Base-by-base conservation (phyloP, 73 alveolate species). In the Strombidium stylifer region DNA sequence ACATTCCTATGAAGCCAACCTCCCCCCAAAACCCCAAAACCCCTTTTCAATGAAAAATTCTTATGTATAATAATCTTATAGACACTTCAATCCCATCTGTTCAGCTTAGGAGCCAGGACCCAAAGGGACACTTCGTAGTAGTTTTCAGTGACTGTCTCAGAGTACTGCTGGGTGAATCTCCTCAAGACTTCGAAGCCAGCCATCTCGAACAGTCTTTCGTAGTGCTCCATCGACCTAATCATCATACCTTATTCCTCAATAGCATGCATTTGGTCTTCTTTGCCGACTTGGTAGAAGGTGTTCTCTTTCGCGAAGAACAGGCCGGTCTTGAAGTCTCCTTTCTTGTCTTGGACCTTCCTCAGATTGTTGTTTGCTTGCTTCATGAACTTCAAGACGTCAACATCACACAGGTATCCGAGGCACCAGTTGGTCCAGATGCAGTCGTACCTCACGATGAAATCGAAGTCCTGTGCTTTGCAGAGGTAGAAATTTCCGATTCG, bases 391-490 rank as follows among this genome's bases (percentile, higher is more conserved):
- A 84, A 28, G n/a, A 68, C 37, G 42, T 86, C 96, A 0, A 76
- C 83, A 69, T 86, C 93, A 40, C 85, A 74, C 23, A 86, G 60
- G 32, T 86, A 53, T 37, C 74, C 37, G n/a, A 73, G 56, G 15
- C 76, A 86, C 96, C 96, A 86, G 56, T 86, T 60, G 23, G 84
- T 34, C 93, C 96, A 86, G 37, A 86, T 78, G 16, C 60, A 54
- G 60, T 86, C 92, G 68, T 86, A 86, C 20, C 55, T 80, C 39
- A 74, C 49, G 40, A 74, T 66, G 46, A 55, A 82, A 20, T 74
- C 65, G 52, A 82, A 82, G 21, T 66, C 74, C 39, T 82, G 68
- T 46, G 74, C n/a, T n/a, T n/a, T n/a, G n/a, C n/a, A n/a, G n/a
- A n/a, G n/a, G n/a, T n/a, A n/a, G n/a, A n/a, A n/a, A n/a, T n/a